Evolutionary conservation across 192 early-diverging fungal genomes (phyloP).

Genomic region (Coemansia sp.): DNA sequence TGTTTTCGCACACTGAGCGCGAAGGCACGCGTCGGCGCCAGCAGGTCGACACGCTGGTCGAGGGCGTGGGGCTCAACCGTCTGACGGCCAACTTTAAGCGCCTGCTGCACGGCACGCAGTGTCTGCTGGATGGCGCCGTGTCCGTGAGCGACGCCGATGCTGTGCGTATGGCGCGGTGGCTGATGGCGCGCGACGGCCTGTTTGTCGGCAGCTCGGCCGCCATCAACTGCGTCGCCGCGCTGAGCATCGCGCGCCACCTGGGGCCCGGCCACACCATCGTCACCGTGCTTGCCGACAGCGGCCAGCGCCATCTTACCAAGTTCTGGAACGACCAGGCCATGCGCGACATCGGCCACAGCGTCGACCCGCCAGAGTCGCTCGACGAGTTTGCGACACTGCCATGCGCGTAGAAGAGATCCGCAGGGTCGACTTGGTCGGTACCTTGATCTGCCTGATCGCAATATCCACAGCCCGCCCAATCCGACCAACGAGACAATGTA

Average conservation of each 20-base stretch:
- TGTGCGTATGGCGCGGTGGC: constrained; percentile 80
- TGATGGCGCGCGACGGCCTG: constrained; percentile 63
- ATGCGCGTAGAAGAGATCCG: too few relatives aligned
- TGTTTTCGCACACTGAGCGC: constrained; percentile 83
- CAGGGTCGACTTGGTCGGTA: too few relatives aligned
- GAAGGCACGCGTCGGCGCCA: constrained; percentile 89
- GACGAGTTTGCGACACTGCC: constrained; percentile 5
- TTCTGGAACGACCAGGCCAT: constrained; percentile 70
- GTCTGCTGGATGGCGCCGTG: constrained; percentile 75
- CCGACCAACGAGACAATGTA: too few relatives aligned
- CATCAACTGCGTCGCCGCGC: constrained; percentile 89
- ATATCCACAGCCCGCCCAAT: too few relatives aligned
- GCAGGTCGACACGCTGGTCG: constrained; percentile 97
- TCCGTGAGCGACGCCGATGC: constrained; percentile 85
- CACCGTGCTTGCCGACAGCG: constrained; percentile 87
- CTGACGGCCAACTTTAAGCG: constrained; percentile 80
- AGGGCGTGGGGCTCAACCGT: constrained; percentile 95
- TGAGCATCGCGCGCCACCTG: constrained; percentile 67
- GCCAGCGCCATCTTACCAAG: constrained; percentile 89
- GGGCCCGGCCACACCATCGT: constrained; percentile 91
- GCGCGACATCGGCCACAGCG: constrained; percentile 12
- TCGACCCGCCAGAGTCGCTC: constrained; percentile 13
- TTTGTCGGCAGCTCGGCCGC: constrained; percentile 90
- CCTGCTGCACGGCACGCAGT: constrained; percentile 6
- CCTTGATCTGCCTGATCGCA: too few relatives aligned